These are phyloP conservation scores for Tetrahymena borealis DNA, from an alignment of 73 alveolate genomes.

Conservation along the genomic window DNA sequence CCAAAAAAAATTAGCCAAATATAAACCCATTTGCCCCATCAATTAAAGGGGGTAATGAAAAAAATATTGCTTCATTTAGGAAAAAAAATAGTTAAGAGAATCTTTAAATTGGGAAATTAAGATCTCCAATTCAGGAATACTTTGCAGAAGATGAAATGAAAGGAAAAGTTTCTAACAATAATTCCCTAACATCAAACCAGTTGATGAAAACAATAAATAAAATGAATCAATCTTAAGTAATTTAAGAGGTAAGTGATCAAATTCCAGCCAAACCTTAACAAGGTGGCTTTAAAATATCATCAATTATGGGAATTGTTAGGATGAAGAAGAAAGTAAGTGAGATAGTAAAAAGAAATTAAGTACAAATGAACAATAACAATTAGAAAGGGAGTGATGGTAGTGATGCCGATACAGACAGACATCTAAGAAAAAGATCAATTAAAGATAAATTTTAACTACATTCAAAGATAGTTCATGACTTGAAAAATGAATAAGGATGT, in stretches of 20 bases:
- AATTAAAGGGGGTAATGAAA: not conserved
- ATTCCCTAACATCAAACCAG: not conserved
- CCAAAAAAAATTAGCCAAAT: not conserved
- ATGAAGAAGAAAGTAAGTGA: not conserved
- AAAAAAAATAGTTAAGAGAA: not conserved
- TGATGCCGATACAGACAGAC: not conserved
- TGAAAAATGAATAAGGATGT: not conserved
- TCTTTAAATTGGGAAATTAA: not conserved
- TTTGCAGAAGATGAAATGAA: not conserved
- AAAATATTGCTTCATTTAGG: not conserved
- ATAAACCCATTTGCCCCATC: not conserved
- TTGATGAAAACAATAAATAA: not conserved
- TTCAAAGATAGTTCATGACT: not conserved
- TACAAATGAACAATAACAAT: not conserved
- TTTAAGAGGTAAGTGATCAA: not conserved
- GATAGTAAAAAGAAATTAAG: not conserved
- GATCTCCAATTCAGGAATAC: not conserved
- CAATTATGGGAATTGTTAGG: not conserved
- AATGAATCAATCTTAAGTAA: too few species aligned
- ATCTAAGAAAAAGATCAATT: not conserved
- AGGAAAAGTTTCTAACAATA: not conserved
- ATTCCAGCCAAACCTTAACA: not conserved
- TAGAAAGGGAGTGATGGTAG: not conserved
- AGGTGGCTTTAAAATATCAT: too few species aligned
- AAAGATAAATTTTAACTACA: not conserved